These are phyloP conservation scores for Zoysia pacifica DNA, from an alignment of 176 grass and related monocot genomes.

Conservation along the genomic window DNA sequence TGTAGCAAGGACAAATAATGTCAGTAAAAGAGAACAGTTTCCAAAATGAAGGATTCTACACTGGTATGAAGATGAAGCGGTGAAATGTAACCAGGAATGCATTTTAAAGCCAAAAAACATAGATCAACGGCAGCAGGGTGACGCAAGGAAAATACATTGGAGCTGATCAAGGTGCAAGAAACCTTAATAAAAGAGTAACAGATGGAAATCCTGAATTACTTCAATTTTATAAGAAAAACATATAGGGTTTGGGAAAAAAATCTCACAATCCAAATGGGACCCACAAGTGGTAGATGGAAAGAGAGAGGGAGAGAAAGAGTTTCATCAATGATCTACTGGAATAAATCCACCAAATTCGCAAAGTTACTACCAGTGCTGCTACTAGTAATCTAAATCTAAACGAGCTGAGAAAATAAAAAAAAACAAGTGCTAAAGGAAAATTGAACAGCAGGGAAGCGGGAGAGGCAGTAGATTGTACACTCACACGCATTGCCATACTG, in stretches of 20 bases:
- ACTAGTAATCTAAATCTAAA: background rate
- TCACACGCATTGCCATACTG: constrained; percentile 56
- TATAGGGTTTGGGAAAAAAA: no score
- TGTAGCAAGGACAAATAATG: background rate
- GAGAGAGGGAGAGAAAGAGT: no score
- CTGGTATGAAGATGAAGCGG: background rate
- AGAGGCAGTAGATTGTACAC: background rate
- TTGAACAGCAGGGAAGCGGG: no score
- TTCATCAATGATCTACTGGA: background rate
- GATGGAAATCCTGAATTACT: background rate
- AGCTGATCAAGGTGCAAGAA: background rate
- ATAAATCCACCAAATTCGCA: background rate
- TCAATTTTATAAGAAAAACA: background rate
- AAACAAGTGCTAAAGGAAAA: background rate
- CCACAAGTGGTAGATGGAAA: no score
- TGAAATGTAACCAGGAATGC: constrained; percentile 3
- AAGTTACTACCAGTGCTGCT: no score
- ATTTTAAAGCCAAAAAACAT: background rate
- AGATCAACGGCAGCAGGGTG: background rate
- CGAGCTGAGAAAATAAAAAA: background rate
- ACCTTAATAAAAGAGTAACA: background rate
- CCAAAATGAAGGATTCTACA: background rate
- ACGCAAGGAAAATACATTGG: background rate
- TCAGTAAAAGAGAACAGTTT: constrained; percentile 14
- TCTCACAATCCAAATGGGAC: no score